Evolutionary conservation across 202 grass and related monocot genomes (phyloP).

Genomic region (Panicum hallii): DNA sequence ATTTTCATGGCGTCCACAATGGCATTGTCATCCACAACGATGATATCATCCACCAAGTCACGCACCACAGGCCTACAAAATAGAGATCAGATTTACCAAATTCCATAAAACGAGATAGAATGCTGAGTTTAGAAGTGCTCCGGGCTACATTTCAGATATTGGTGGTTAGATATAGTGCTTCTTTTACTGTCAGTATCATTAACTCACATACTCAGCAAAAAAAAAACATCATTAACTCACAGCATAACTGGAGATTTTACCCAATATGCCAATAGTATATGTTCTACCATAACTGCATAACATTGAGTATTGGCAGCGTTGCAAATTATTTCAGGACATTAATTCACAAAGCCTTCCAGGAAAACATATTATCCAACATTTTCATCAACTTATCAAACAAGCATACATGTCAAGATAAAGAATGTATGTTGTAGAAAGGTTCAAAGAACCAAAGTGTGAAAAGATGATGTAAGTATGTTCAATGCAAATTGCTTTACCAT

Average conservation of each 20-base stretch:
- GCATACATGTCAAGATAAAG: not conserved
- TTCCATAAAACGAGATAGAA: not conserved
- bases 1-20: conserved; percentile 89
- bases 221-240: not conserved
- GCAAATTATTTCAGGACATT: not conserved
- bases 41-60: conserved; percentile 85
- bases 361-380: not conserved
- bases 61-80: conserved; percentile 78
- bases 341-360: not conserved
- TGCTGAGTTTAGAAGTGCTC: not conserved
- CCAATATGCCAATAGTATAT: not conserved
- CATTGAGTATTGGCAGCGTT: not conserved
- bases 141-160: not conserved
- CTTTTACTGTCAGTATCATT: conserved; percentile 1
- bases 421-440: not conserved
- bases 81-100: conserved; percentile 3
- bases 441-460: not conserved
- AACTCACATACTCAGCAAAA: not conserved
- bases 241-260: not conserved
- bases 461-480: not conserved
- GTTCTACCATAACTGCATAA: not conserved
- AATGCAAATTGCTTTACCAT: conserved; percentile 60
- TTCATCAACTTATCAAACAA: not conserved
- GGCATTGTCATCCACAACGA: conserved; percentile 72
- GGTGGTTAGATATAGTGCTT: not conserved